Percentiles rank a stretch among this genome's conserved stretches.
These are phyloP conservation scores for Mariannaea sp. DNA, from an alignment of 2,329 filamentous ascomycete species.

Conservation along the genomic window DNA sequence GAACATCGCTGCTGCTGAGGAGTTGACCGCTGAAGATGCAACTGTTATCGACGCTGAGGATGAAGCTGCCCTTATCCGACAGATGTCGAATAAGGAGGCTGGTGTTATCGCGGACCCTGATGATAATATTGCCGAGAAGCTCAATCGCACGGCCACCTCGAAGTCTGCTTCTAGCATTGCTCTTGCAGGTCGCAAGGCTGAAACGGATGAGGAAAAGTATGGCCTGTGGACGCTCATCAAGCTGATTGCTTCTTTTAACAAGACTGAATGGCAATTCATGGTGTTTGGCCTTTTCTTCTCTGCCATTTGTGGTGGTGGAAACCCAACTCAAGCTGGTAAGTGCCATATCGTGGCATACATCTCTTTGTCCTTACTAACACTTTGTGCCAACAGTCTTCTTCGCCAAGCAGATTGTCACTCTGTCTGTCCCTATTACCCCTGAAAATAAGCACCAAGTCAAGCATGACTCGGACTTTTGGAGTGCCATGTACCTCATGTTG, in stretches of 20 bases:
- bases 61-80: conserved; percentile 53
- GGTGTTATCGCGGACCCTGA: conserved; percentile 61
- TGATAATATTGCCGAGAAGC: conserved; percentile 62
- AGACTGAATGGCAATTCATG: conserved; percentile 73
- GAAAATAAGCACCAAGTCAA: conserved; percentile 62
- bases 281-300: conserved; percentile 72
- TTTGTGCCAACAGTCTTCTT: conserved; percentile 75
- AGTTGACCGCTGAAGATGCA: conserved; percentile 56
- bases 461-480: conserved; percentile 81
- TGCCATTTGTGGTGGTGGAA: conserved; percentile 78
- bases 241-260: conserved; percentile 81
- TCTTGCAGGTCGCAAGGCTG: conserved; percentile 59
- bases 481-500: conserved; percentile 85
- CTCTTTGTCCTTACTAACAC: conserved; percentile 9
- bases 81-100: conserved; percentile 49
- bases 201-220: conserved; percentile 64
- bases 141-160: conserved; percentile 59
- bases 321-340: conserved; percentile 60
- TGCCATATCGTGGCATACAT: not conserved
- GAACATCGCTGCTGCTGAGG: conserved; percentile 69
- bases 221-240: conserved; percentile 76
- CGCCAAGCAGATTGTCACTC: conserved; percentile 79
- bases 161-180: conserved; percentile 72
- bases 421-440: conserved; percentile 59
- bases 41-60: conserved; percentile 55